Evolutionary conservation across 2,329 filamentous ascomycete genomes (phyloP), one percentile per base, ranked within the genome.

Genomic region (Monosporascus sp.): DNA sequence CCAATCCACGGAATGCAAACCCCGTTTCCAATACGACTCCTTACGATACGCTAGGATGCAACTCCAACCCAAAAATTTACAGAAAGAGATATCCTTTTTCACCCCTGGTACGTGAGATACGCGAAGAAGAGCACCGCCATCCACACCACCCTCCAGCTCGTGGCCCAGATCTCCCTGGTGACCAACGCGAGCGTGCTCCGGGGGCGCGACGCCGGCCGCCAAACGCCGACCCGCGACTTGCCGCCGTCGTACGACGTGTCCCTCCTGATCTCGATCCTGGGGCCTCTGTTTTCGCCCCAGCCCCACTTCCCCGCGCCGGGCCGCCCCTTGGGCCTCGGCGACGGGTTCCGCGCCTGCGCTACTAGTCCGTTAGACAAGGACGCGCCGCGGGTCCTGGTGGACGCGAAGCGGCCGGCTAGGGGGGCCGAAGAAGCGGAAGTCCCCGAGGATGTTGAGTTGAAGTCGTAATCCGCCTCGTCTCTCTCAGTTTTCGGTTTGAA

Each of bases 71-170:
- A 5, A 42, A 20, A 24, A 0, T 20, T 42, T 24, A 24, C 39
- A 42, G 9, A 18, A 24, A 42, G 39, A 4, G 1, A 6, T 18
- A 2, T 18, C 17, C 42, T 27, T 9, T 18, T 57, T 69, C 65
- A 89, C 57, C 85, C 85, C 63, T 77, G 77, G 71, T 80, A 83
- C 52, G 85, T 75, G 60, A 93, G 70, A 71, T 84, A 89, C 31
- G 75, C 75, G 76, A 88, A 94, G 67, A 84, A 84, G 15, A 73
- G 58, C 45, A 85, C 68, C 20, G 82, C 83, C 68, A 88, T 79
- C 76, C 80, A 82, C 6, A 75, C 76, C 3, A 91, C 84, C 47
- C 80, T 75, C 72, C 81, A 83, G 18, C 85, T 62, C 45, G 81
- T 85, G 8, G 74, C 78, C 70, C 76, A 78, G 38, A 90, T 70